A percentile compares a stretch with the other conserved stretches of the same genome.
Evolutionary conservation across 2,329 filamentous ascomycete species (phyloP).

Genomic region (Microcyclosporella mali): DNA sequence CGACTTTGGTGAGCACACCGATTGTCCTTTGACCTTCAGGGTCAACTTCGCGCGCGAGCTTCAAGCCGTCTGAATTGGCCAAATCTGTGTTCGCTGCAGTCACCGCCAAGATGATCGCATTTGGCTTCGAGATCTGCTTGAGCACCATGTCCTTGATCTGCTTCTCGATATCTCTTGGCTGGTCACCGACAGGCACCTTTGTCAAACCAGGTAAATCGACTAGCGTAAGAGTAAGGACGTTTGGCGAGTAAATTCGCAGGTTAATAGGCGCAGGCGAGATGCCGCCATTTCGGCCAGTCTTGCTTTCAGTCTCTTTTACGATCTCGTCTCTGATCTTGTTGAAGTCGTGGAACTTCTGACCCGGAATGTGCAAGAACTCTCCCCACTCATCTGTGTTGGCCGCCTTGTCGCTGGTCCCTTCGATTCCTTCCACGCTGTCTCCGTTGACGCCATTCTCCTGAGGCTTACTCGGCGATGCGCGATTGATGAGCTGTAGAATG

Average conservation of each 20-base stretch:
- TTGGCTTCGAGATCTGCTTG: constrained; percentile 97
- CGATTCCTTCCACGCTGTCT: constrained; percentile 54
- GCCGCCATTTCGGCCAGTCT: constrained; percentile 91
- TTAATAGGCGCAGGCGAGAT: constrained; percentile 98
- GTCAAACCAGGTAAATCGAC: constrained; percentile 94
- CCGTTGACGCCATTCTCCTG: constrained; percentile 75
- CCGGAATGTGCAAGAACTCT: constrained; percentile 96
- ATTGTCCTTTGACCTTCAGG: constrained; percentile 97
- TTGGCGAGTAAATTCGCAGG: constrained; percentile 92
- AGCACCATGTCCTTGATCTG: constrained; percentile 98
- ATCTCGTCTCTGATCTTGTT: constrained; percentile 98
- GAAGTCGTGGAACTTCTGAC: constrained; percentile 97
- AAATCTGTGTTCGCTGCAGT: constrained; percentile 96
- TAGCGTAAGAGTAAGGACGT: constrained; percentile 91
- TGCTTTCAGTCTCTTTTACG: constrained; percentile 88
- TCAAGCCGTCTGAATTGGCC: constrained; percentile 96
- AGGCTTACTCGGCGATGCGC: constrained; percentile 52
- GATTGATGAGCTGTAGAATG: constrained; percentile 96
- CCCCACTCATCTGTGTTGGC: constrained; percentile 96
- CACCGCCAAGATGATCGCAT: constrained; percentile 94
- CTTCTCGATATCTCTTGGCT: constrained; percentile 90
- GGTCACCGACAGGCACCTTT: constrained; percentile 95
- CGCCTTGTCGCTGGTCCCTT: constrained; percentile 68
- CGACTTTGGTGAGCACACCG: constrained; percentile 96
- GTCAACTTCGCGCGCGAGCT: constrained; percentile 92